phyloP scores from a whole-genome alignment of 1,284 basidiomycete genomes.

The Bjerkandera adusta region DNA sequence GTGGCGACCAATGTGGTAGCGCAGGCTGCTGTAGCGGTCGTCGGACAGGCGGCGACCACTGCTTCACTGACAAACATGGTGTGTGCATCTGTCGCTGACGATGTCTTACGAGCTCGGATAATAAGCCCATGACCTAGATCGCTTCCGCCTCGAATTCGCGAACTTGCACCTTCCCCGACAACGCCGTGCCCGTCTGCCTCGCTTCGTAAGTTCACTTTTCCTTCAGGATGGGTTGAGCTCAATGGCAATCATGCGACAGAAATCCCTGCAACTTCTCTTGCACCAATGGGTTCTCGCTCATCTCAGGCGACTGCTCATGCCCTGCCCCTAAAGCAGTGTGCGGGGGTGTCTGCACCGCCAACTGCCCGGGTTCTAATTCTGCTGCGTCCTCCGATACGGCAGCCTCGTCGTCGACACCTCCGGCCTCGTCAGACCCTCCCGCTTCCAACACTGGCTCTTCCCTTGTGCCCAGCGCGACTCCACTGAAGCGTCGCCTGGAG shows the following conservation, averaged over 20 bases:
- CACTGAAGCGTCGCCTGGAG: too few relatives aligned
- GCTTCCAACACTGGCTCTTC: too few relatives aligned
- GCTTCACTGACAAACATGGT: constrained; percentile 34
- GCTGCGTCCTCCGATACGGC: constrained; percentile 24
- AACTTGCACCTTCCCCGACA: constrained; percentile 39
- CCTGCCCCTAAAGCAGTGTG: too few relatives aligned
- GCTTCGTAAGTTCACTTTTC: constrained; percentile 35
- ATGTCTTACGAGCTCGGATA: constrained; percentile 18
- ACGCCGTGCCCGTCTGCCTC: constrained; percentile 43
- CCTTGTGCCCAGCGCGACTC: too few relatives aligned
- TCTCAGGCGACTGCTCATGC: too few relatives aligned
- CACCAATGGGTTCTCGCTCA: too few relatives aligned
- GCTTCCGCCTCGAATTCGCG: constrained; percentile 29
- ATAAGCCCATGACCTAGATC: background rate
- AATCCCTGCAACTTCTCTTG: too few relatives aligned
- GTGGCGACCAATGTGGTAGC: constrained; percentile 31
- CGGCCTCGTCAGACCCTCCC: too few relatives aligned
- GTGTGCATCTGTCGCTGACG: constrained; percentile 45
- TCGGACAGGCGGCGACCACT: constrained; percentile 25
- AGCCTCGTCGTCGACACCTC: constrained; percentile 2
- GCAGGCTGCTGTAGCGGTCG: constrained; percentile 28
- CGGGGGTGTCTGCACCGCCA: too few relatives aligned
- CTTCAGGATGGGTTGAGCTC: too few relatives aligned
- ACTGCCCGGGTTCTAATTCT: too few relatives aligned
- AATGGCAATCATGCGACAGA: too few relatives aligned